Evolutionary conservation across 2,329 filamentous ascomycete species (phyloP).

Genomic region (Mycogone perniciosa): DNA sequence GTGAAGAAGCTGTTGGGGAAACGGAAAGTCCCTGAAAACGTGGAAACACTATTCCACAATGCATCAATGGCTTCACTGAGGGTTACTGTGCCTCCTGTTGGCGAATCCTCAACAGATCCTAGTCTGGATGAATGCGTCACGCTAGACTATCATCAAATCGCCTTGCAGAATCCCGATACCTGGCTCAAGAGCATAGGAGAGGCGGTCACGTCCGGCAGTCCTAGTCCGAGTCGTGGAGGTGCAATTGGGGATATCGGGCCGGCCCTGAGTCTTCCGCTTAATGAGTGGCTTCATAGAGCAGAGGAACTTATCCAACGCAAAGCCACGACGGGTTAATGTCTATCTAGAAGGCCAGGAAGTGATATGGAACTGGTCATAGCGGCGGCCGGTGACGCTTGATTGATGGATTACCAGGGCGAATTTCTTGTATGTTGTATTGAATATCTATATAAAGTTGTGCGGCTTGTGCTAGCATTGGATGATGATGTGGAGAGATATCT

Average conservation of each 20-base stretch:
- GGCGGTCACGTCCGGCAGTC: not conserved
- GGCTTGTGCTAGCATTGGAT: too few species aligned
- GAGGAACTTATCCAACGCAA: not conserved
- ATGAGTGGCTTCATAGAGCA: not conserved
- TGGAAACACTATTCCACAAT: conserved; percentile 8
- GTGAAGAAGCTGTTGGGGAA: not conserved
- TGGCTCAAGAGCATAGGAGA: not conserved
- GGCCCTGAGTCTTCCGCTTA: conserved; percentile 1
- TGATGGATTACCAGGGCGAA: too few species aligned
- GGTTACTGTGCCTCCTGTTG: conserved; percentile 6
- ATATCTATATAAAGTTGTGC: too few species aligned
- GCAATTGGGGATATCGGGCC: not conserved
- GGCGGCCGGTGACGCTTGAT: not conserved
- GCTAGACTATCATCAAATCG: conserved; percentile 18
- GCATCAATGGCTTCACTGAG: conserved; percentile 11
- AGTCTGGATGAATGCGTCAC: conserved; percentile 16
- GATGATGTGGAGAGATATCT: too few species aligned
- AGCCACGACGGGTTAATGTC: not conserved
- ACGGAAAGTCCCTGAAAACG: not conserved
- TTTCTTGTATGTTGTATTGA: too few species aligned
- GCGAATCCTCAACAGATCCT: conserved; percentile 1
- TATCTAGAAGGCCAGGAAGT: not conserved
- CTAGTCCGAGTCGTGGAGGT: not conserved
- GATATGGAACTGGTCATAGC: not conserved
- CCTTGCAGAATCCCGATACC: conserved; percentile 6